Evolutionary conservation across 1,284 basidiomycete genomes (phyloP).

Genomic region (Ganoderma leucocontextum): DNA sequence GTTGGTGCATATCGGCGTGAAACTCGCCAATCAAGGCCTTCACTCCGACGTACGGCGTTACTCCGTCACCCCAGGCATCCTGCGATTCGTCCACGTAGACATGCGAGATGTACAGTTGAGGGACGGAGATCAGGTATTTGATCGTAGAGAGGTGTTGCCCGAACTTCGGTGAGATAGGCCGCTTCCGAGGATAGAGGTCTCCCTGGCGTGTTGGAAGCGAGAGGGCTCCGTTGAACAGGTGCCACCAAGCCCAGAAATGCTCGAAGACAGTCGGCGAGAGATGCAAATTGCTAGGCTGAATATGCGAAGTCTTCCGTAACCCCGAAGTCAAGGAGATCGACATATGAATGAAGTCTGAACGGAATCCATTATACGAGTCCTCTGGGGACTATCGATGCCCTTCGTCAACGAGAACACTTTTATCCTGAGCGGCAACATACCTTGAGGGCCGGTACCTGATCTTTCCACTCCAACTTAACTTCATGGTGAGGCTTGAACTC

Average conservation of each 20-base stretch:
- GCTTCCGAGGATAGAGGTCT: conserved; percentile 75
- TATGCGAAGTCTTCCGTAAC: conserved; percentile 39
- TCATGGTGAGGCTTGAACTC: conserved; percentile 86
- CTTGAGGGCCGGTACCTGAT: conserved; percentile 54
- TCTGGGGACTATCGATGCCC: conserved; percentile 48
- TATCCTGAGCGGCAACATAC: conserved; percentile 48
- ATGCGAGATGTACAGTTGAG: conserved; percentile 87
- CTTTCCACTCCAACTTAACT: conserved; percentile 71
- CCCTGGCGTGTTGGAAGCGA: conserved; percentile 92
- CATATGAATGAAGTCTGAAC: conserved; percentile 95
- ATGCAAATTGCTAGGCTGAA: conserved; percentile 79
- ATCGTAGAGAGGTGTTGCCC: conserved; percentile 90
- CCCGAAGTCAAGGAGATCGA: conserved; percentile 85
- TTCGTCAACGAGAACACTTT: conserved; percentile 2
- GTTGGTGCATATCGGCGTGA: conserved; percentile 92
- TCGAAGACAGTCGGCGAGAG: conserved; percentile 88
- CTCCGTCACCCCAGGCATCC: conserved; percentile 81
- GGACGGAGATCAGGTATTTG: conserved; percentile 89
- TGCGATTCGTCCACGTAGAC: conserved; percentile 84
- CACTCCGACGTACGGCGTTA: conserved; percentile 82
- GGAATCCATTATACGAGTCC: conserved; percentile 91
- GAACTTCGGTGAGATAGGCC: conserved; percentile 87
- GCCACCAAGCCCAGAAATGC: conserved; percentile 95
- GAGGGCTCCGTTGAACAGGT: conserved; percentile 82
- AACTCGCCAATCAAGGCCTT: conserved; percentile 88